These are phyloP conservation scores for Rhodamnia argentea DNA, from an alignment of 345 rosid species.

Conservation along the genomic window DNA sequence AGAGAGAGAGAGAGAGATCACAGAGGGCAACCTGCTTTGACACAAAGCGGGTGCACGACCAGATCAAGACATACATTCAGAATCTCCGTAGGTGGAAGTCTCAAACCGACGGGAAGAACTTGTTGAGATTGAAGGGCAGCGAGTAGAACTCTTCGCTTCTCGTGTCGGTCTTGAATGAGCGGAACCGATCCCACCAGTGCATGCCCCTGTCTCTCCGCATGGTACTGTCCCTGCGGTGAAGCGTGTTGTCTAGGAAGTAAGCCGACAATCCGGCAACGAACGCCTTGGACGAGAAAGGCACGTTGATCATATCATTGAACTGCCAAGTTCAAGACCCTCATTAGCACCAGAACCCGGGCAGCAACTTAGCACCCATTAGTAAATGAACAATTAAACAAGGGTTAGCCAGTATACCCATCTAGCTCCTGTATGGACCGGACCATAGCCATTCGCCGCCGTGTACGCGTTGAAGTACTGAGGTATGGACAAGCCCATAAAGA, in stretches of 20 bases:
- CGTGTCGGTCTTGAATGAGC: constrained; percentile 76
- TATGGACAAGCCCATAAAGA: constrained; percentile 77
- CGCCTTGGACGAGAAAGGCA: constrained; percentile 78
- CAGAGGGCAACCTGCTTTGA: neutral
- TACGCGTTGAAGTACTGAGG: constrained; percentile 87
- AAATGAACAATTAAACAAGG: neutral
- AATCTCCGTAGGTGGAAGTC: neutral
- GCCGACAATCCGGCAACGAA: constrained; percentile 80
- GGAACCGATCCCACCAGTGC: constrained; percentile 90
- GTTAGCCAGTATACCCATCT: constrained; percentile 43
- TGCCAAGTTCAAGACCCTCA: constrained; percentile 15
- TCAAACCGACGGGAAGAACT: constrained; percentile 90
- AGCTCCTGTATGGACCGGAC: constrained; percentile 53
- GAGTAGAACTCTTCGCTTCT: constrained; percentile 94
- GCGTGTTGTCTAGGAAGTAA: constrained; percentile 51
- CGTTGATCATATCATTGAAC: constrained; percentile 98
- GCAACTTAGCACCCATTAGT: neutral
- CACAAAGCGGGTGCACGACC: neutral
- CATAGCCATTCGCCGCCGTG: constrained; percentile 34
- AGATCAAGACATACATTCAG: neutral
- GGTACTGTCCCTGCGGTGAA: constrained; percentile 46
- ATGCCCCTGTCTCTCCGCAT: constrained; percentile 71
- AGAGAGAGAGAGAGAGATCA: neutral
- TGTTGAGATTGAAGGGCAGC: constrained; percentile 89
- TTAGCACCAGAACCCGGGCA: neutral